These are phyloP conservation scores for Pelargonium cotyledonis DNA, from an alignment of 441 rosid species.

Conservation along the genomic window DNA sequence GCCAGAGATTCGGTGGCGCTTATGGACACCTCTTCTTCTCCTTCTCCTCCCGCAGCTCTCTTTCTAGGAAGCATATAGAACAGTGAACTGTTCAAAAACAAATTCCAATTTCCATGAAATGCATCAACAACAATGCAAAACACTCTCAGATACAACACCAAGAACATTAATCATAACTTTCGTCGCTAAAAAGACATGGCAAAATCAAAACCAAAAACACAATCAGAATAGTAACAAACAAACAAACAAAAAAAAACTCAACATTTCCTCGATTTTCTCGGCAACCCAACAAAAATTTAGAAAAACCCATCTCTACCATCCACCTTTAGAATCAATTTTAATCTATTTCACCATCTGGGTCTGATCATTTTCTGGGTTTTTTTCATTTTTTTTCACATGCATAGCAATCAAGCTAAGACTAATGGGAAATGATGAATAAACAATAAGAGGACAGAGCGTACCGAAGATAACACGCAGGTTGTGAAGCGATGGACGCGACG, in stretches of 20 bases:
- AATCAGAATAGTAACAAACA: not conserved
- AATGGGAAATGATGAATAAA: not conserved
- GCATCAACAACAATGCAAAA: conserved; percentile 6
- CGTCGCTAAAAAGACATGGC: not conserved
- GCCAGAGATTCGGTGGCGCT: conserved; percentile 30
- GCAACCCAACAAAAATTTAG: not conserved
- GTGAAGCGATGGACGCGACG: not conserved
- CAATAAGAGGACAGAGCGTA: not conserved
- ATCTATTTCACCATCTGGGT: not conserved
- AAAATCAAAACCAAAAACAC: too few relatives aligned
- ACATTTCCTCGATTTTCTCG: not conserved
- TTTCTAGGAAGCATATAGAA: conserved; percentile 67
- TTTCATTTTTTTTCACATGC: not conserved
- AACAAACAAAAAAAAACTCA: not conserved
- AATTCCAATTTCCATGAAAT: not conserved
- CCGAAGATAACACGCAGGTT: not conserved
- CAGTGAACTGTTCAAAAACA: conserved; percentile 39
- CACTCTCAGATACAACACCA: not conserved
- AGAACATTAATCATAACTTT: not conserved
- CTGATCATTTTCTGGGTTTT: not conserved
- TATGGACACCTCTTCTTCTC: conserved; percentile 24
- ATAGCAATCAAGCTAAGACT: not conserved
- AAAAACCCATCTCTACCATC: not conserved
- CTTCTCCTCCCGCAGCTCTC: conserved; percentile 47
- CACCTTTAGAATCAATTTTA: not conserved